Base-by-base conservation (phyloP, 495 filamentous ascomycete species). In the Tuber aestivum region DNA sequence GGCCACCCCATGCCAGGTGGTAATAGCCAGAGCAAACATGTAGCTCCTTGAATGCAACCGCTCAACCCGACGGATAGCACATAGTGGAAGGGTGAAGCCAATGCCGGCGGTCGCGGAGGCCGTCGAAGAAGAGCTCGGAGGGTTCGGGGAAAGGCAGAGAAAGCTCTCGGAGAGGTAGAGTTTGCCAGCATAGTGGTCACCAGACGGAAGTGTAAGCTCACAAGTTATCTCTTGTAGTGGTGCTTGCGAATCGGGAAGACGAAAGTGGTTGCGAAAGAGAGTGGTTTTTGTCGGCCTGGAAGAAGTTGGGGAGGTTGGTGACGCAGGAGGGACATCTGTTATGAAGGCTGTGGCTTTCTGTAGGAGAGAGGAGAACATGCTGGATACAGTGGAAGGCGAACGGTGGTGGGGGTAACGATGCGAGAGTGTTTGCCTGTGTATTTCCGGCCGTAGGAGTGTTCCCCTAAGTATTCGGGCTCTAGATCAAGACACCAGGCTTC, bases 271-370 rank as follows among this genome's bases (percentile, higher is more conserved):
- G 86, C 95, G 94, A 86, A 98, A 99, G 71, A 97, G 89, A 71
- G 90, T 91, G 44, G 94, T 89, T 86, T 97, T 99, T 81, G 94
- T 94, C 50, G 95, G 93, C 79, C 92, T 90, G 74, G 87, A 87
- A 84, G 94, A 92, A 75, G 91, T 87, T 75, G 90, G 87, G 72
- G 89, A 89, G 82, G 85, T 83, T 87, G 89, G 74, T 89, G 87
- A 79, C 91, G 88, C 84, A 91, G 90, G 79, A 89, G 89, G 69
- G 91, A 91, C 85, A 95, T 83, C 82, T 18, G 73, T 94, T 86
- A 99, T 95, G 85, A 97, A 87, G 83, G 94, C 94, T 85, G 94
- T 91, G 74, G 95, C 95, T 87, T 94, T 97, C 85, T 97, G 94
- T 78, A 98, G 92, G 83, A 99, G 91, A 65, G 80, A 82, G 68